Conservation (phyloP, 352 stramenopile genomes). For the Phytophthora pistaciae region DNA sequence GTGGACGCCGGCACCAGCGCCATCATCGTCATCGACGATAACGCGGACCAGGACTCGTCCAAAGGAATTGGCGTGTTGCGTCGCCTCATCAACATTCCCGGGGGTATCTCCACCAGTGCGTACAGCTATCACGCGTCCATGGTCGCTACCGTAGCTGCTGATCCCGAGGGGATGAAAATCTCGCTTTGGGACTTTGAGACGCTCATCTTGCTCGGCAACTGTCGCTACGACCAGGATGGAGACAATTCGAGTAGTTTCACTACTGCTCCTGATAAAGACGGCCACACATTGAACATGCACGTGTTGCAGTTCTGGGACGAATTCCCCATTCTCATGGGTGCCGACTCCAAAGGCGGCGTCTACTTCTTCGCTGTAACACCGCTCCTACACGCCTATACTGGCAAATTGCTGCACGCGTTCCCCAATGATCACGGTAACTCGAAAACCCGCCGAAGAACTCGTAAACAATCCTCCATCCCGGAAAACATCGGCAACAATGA, state of each 20-base stretch:
- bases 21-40: constrained; percentile 78
- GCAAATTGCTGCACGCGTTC: constrained; percentile 66
- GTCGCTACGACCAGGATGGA: constrained; percentile 31
- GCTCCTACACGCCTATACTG: constrained; percentile 50
- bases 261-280: constrained; percentile 13
- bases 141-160: constrained; percentile 61
- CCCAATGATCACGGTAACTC: constrained; percentile 46
- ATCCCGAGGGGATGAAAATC: constrained; percentile 42
- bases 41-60: constrained; percentile 52
- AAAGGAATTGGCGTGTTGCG: constrained; percentile 64
- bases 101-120: constrained; percentile 55
- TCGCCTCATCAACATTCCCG: constrained; percentile 66
- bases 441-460: not conserved
- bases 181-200: constrained; percentile 87
- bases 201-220: constrained; percentile 52
- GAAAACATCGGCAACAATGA: constrained; percentile 17
- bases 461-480: constrained; percentile 15
- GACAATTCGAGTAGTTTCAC: constrained; percentile 1
- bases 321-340: constrained; percentile 68
- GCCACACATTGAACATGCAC: constrained; percentile 34
- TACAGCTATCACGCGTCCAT: constrained; percentile 79
- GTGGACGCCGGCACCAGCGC: constrained; percentile 52
- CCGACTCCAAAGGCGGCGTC: constrained; percentile 55
- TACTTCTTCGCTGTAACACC: constrained; percentile 70
- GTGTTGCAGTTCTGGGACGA: constrained; percentile 76